Evolutionary conservation across 306 rosid species (phyloP).

Genomic region (Fragaria vesca): DNA sequence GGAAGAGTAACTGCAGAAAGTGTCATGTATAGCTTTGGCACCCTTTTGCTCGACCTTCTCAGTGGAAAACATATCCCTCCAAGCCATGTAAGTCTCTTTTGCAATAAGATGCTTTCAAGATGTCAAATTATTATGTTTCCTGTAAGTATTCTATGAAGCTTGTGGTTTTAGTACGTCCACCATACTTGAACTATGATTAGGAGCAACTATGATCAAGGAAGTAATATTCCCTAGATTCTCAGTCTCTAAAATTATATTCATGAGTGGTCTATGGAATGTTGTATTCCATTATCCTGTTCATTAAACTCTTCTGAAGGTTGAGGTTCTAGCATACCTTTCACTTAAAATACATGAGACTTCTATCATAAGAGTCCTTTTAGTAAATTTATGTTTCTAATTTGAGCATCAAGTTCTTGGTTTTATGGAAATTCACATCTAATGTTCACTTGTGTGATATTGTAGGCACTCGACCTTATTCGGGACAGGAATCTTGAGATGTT

Average conservation of each 20-base stretch:
- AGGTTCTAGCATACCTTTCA: neutral
- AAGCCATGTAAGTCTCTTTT: slow-evolving; percentile 76
- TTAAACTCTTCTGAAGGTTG: neutral
- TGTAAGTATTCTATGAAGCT: neutral
- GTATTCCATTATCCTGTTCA: slow-evolving; percentile 6
- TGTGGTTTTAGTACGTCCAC: neutral
- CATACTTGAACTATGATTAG: neutral
- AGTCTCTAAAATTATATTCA: neutral
- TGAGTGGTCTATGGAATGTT: neutral
- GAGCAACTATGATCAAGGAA: neutral
- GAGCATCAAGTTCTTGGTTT: slow-evolving; percentile 19
- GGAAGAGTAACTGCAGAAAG: slow-evolving; percentile 95
- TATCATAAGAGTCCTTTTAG: neutral
- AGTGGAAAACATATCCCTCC: slow-evolving; percentile 99
- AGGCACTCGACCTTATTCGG: slow-evolving; percentile 96
- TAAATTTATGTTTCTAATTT: neutral
- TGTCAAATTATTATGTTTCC: neutral
- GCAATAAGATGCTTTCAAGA: neutral
- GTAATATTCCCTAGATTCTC: neutral
- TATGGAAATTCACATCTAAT: slow-evolving; percentile 26
- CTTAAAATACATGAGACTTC: neutral
- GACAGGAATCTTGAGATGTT: slow-evolving; percentile 85
- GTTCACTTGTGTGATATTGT: slow-evolving; percentile 28
- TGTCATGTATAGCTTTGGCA: slow-evolving; percentile 91
- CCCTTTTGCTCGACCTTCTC: slow-evolving; percentile 93